phyloP scores from a whole-genome alignment of 768 basidiomycete genomes.

The Boletus vermiculosoides region DNA sequence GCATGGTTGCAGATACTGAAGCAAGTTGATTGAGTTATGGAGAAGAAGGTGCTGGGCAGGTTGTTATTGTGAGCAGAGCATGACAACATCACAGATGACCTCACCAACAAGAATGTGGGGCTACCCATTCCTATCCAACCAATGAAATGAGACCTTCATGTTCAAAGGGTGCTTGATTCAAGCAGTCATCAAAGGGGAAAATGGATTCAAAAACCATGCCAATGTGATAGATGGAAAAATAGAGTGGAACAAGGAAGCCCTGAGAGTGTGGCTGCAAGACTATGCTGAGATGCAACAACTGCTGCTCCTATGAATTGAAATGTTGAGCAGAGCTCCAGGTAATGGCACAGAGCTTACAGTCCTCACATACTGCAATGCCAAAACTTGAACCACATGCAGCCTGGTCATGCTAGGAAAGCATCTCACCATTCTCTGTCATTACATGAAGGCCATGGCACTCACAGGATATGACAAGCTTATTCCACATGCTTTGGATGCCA shows the following conservation, averaged over 20 bases:
- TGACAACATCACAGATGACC: background rate
- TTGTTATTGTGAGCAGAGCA: background rate
- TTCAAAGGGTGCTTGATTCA: background rate
- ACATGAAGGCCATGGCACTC: background rate
- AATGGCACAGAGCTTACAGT: background rate
- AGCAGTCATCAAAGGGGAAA: background rate
- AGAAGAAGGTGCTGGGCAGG: background rate
- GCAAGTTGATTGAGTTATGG: background rate
- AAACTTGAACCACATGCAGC: background rate
- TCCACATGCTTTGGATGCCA: background rate
- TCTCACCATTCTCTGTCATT: background rate
- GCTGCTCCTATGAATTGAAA: background rate
- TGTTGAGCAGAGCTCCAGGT: background rate
- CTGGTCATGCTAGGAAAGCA: no score
- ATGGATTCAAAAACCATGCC: background rate
- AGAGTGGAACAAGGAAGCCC: background rate
- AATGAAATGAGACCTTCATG: background rate
- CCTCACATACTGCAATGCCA: background rate
- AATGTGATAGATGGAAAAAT: background rate
- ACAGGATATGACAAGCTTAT: constrained; percentile 3
- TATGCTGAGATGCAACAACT: background rate
- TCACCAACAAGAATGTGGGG: background rate
- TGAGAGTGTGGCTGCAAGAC: background rate
- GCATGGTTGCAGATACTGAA: background rate
- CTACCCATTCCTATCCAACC: background rate